Evolutionary conservation across 225 moss, liverwort and hornwort species (phyloP), one percentile per base, ranked within the genome.

Genomic region (Ulota crispa): DNA sequence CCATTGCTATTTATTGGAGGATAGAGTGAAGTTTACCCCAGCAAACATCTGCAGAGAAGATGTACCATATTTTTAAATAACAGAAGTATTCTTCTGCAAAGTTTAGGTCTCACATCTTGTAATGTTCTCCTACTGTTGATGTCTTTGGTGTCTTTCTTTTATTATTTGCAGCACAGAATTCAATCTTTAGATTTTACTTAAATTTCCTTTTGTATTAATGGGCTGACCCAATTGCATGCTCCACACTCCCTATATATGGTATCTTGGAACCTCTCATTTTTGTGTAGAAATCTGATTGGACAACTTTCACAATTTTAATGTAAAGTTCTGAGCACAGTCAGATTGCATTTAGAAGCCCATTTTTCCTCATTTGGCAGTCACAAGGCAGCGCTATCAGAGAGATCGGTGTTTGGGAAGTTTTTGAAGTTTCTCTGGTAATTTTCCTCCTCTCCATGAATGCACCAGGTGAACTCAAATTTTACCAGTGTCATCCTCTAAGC

Each of bases 1-100:
- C 68, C 82, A 90, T 88, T 90, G 68, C 79, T 88, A 90, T 90
- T 90, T 90, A 90, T 90, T 87, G 82, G 87, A 86, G 87, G 81
- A 81, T 81, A 86, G 87, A 83, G 76, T 59, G 64, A 82, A 76
- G 73, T 86, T 78, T 42, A 63, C 87, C 83, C 76, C 56, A 78
- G 83, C 30, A 68, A 56, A 64, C 72, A 70, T 83, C 85, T 88
- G 83, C 83, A 42, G 83, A 85, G 81, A 87, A 81, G 67, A 72
- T 87, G 87, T 90, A 90, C 85, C 73, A 75, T 85, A 81, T 75
- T 78, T 85, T 30, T 24, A 69, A 82, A 83, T 78, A 64, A 79
- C 76, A 86, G 73, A 77, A 81, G 64, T 57, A 81, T 84, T 75
- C 72, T 88, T 83, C 65, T 82, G 79, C 87, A 73, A 68, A 19